Percentiles rank a stretch among this genome's conserved stretches.
Conservation (phyloP, 257 asterid genomes). For the Scutellaria galericulata region DNA sequence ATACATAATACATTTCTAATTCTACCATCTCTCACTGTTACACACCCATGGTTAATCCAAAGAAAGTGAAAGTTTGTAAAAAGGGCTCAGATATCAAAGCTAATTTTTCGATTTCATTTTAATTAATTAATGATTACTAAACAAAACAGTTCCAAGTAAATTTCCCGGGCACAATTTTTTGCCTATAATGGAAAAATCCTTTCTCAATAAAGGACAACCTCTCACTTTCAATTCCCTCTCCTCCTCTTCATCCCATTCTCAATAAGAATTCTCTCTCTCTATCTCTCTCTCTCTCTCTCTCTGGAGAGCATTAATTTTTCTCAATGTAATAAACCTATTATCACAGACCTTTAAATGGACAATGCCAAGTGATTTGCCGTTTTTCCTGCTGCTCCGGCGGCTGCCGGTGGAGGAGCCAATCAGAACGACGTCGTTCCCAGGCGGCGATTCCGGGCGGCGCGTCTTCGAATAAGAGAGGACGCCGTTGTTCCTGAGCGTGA, state of each 20-base stretch:
- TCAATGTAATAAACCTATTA: background rate
- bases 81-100: constrained; percentile 50
- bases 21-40: background rate
- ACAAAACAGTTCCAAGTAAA: constrained; percentile 31
- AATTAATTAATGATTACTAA: constrained; percentile 11
- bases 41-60: constrained; percentile 27
- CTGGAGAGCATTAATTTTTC: background rate
- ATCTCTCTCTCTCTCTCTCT: constrained; percentile 11
- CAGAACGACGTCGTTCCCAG: constrained; percentile 43
- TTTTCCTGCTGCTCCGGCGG: constrained; percentile 50
- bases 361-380: constrained; percentile 62
- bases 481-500: constrained; percentile 70
- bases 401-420: constrained; percentile 37
- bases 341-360: constrained; percentile 79
- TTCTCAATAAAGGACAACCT: constrained; percentile 51
- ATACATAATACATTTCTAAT: background rate
- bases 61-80: background rate
- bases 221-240: constrained; percentile 37
- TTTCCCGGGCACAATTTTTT: constrained; percentile 40
- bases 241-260: constrained; percentile 2
- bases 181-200: constrained; percentile 44
- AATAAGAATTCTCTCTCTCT: background rate
- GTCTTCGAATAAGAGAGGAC: constrained; percentile 77
- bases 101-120: constrained; percentile 24
- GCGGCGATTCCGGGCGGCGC: constrained; percentile 51